Evolutionary conservation across 2,329 filamentous ascomycete species (phyloP).

Genomic region (Zymoseptoria crescenta): DNA sequence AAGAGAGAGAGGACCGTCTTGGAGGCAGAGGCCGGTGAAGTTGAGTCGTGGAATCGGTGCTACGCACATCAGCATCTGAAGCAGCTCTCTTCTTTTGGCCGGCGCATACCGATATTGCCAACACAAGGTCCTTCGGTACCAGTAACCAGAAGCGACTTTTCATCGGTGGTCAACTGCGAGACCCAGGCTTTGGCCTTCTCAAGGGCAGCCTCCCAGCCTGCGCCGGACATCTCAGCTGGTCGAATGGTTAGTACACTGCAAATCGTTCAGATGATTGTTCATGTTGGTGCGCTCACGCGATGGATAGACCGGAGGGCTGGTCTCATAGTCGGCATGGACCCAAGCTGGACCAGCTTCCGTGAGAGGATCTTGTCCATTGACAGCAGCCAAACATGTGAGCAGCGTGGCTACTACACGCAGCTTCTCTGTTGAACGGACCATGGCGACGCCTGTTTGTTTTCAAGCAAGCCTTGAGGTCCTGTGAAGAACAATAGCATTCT

Average conservation of each 20-base stretch:
- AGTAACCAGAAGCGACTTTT: conserved; percentile 35
- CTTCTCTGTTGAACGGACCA: conserved; percentile 10
- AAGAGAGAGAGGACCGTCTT: conserved; percentile 62
- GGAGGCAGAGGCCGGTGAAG: conserved; percentile 30
- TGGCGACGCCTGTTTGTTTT: background rate
- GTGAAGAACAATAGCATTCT: background rate
- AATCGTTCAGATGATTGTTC: too few species aligned
- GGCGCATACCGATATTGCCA: conserved; percentile 14
- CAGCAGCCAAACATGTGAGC: conserved; percentile 8
- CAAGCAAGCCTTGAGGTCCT: background rate
- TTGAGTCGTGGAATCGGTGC: conserved; percentile 31
- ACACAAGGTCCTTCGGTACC: conserved; percentile 22
- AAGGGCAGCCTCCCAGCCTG: conserved; percentile 33
- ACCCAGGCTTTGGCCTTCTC: conserved; percentile 34
- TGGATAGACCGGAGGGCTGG: conserved; percentile 16
- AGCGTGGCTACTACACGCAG: conserved; percentile 8
- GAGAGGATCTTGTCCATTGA: conserved; percentile 9
- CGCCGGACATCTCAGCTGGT: background rate
- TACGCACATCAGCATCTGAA: conserved; percentile 23
- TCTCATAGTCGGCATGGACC: conserved; percentile 16
- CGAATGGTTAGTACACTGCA: background rate
- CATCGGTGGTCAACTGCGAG: conserved; percentile 31
- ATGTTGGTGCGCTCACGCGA: conserved; percentile 5
- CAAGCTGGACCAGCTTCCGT: conserved; percentile 10
- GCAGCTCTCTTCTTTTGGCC: conserved; percentile 13